Conservation (phyloP, 164 flowering plant species). For the Echeveria elegans region DNA sequence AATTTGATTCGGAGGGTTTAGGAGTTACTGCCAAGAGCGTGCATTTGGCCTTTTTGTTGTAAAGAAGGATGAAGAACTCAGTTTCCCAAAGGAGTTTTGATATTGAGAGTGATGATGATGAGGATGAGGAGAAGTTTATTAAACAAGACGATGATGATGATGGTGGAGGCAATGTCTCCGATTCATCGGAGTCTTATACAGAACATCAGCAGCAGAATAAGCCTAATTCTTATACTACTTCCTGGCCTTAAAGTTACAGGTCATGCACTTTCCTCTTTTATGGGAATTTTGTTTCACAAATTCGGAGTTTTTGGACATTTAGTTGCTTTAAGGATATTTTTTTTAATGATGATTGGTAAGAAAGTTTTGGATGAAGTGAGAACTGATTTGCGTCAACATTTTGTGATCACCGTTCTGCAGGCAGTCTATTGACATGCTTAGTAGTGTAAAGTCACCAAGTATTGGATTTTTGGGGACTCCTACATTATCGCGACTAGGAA, state of each 20-base stretch:
- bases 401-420: constrained; percentile 31
- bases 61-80: constrained; percentile 76
- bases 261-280: constrained; percentile 15
- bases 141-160: constrained; percentile 25
- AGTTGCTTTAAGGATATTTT: no score
- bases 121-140: constrained; percentile 32
- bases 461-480: constrained; percentile 80
- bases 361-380: no score
- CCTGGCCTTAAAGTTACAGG: no score
- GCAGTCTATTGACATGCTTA: constrained; percentile 85
- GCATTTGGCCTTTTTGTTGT: not conserved
- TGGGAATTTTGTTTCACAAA: constrained; percentile 6
- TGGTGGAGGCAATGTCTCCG: constrained; percentile 33
- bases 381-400: not conserved
- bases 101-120: constrained; percentile 85
- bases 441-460: constrained; percentile 81
- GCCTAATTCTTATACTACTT: constrained; percentile 59
- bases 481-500: constrained; percentile 39
- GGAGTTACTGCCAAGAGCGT: not conserved
- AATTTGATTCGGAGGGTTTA: not conserved
- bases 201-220: constrained; percentile 38
- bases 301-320: not conserved
- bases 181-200: constrained; percentile 40
- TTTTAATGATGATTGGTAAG: not conserved
- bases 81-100: constrained; percentile 64